Percentiles rank a stretch among this genome's conserved stretches.
Conservation (phyloP, 805 yeast species). For the Suhomyces faveliae region DNA sequence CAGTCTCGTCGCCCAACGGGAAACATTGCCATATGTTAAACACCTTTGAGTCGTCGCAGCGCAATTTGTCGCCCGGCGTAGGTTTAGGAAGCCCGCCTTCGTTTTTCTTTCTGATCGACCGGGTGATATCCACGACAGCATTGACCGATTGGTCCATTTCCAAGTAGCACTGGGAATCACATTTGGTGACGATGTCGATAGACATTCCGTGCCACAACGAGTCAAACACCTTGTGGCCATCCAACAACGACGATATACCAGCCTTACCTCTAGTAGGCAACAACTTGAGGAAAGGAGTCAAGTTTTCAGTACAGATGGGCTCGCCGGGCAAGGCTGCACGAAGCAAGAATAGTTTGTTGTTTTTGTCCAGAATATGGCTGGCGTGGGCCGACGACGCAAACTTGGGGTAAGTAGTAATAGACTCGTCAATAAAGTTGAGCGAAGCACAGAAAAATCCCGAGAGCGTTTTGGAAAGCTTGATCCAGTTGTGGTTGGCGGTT, state of each 20-base stretch:
- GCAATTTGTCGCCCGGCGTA: constrained; percentile 59
- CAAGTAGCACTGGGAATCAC: constrained; percentile 50
- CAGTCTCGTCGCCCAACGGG: constrained; percentile 59
- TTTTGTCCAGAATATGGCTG: constrained; percentile 21
- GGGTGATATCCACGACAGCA: constrained; percentile 68
- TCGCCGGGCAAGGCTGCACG: constrained; percentile 92
- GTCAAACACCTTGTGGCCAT: constrained; percentile 88
- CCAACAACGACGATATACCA: constrained; percentile 79
- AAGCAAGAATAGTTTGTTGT: constrained; percentile 51
- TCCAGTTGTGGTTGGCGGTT: constrained; percentile 68
- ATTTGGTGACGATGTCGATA: constrained; percentile 66
- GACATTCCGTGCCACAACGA: constrained; percentile 94
- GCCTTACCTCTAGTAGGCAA: constrained; percentile 90
- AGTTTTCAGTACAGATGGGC: constrained; percentile 93
- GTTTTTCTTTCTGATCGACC: constrained; percentile 57
- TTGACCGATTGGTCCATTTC: constrained; percentile 66
- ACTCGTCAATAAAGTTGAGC: constrained; percentile 77
- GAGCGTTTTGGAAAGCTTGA: constrained; percentile 63
- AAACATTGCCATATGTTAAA: constrained; percentile 69
- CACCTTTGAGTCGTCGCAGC: constrained; percentile 68
- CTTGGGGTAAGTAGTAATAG: constrained; percentile 62
- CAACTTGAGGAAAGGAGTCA: constrained; percentile 88
- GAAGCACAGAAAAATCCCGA: constrained; percentile 96
- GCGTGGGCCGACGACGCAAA: constrained; percentile 42
- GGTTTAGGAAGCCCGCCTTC: constrained; percentile 81